Conservation (phyloP, 805 yeast species). For the Starmerella scarabaei region DNA sequence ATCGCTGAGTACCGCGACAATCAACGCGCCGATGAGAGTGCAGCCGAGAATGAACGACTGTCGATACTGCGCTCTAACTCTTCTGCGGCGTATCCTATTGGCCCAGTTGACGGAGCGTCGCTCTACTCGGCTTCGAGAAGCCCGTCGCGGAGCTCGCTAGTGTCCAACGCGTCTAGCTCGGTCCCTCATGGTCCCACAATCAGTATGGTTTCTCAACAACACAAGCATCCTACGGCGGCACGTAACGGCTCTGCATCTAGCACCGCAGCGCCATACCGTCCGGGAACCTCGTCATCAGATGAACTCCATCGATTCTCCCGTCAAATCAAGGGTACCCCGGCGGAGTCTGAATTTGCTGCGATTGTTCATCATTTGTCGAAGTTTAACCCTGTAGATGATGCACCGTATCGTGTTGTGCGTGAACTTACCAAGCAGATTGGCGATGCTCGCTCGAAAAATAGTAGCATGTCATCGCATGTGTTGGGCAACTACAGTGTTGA, state of each 20-base stretch:
- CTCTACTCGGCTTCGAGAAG: background rate
- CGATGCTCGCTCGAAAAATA: conserved; percentile 29
- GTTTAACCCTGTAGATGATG: conserved; percentile 30
- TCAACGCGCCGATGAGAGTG: conserved; percentile 41
- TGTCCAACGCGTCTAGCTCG: background rate
- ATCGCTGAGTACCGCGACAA: conserved; percentile 39
- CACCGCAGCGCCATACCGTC: background rate
- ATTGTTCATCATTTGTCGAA: conserved; percentile 44
- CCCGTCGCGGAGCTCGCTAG: background rate
- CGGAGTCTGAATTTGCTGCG: conserved; percentile 10
- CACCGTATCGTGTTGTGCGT: conserved; percentile 47
- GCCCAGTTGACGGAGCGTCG: conserved; percentile 2
- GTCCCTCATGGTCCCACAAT: background rate
- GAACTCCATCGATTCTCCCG: conserved; percentile 47
- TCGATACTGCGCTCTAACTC: background rate
- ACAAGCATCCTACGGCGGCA: background rate
- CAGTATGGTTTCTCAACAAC: background rate
- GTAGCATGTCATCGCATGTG: conserved; percentile 29
- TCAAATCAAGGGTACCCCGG: conserved; percentile 42
- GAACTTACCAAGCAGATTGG: conserved; percentile 45
- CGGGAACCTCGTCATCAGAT: conserved; percentile 40
- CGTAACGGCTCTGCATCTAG: background rate
- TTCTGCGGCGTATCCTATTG: background rate
- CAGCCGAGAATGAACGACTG: background rate
- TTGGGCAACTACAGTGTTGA: conserved; percentile 65